Evolutionary conservation across 768 basidiomycete species (phyloP).

Genomic region (Panaeolus cyanescens): DNA sequence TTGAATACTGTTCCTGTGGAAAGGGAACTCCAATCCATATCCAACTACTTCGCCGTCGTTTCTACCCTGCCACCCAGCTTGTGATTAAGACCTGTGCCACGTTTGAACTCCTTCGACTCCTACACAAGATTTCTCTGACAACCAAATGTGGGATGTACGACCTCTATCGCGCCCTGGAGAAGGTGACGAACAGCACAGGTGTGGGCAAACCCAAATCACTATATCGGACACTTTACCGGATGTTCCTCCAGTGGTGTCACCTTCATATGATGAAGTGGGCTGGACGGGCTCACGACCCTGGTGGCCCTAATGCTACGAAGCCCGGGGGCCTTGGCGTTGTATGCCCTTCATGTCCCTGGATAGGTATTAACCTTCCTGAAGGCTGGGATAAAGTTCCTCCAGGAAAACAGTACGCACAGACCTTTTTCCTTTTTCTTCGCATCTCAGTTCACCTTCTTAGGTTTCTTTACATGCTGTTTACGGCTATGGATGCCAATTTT

Average conservation of each 20-base stretch:
- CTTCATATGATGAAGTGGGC: constrained; percentile 25
- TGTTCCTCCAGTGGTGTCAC: constrained; percentile 21
- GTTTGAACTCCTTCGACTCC: neutral
- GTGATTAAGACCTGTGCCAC: neutral
- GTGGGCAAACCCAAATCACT: neutral
- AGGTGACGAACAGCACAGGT: neutral
- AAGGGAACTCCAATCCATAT: neutral
- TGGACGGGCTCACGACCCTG: constrained; percentile 21
- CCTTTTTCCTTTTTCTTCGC: neutral
- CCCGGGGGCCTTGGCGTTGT: constrained; percentile 26
- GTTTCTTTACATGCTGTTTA: constrained; percentile 13
- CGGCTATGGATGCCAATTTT: constrained; percentile 6
- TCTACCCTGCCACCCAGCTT: constrained; percentile 9
- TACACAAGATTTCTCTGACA: neutral
- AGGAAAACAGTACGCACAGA: constrained; percentile 10
- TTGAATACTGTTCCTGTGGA: constrained; percentile 1
- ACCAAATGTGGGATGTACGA: neutral
- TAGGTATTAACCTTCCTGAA: constrained; percentile 27
- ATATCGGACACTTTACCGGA: constrained; percentile 10
- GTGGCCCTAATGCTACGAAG: constrained; percentile 16
- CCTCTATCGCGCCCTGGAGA: neutral
- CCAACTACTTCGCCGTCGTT: constrained; percentile 3
- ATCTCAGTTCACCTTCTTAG: constrained; percentile 4
- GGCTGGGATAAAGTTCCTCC: constrained; percentile 15
- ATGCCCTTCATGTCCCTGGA: constrained; percentile 37